A percentile compares a stretch with the other conserved stretches of the same genome.
These are phyloP conservation scores for Aspergillus sp. DNA, from an alignment of 2,329 filamentous ascomycete species.

Conservation along the genomic window DNA sequence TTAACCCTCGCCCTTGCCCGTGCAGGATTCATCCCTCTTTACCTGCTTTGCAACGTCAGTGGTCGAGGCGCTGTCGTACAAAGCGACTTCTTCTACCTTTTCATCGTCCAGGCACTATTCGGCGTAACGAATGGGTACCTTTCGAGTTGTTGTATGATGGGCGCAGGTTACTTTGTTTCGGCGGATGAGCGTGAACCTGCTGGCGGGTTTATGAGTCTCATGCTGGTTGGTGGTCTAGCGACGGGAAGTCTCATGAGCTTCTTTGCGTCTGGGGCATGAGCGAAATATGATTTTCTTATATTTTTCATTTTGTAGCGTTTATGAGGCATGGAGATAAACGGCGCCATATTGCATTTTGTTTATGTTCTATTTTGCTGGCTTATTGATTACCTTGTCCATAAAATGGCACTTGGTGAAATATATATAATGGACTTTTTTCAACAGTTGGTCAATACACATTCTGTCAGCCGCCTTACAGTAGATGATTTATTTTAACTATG, in stretches of 20 bases:
- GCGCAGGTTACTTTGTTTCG: slow-evolving; percentile 76
- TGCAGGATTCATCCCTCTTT: slow-evolving; percentile 74
- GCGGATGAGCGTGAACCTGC: slow-evolving; percentile 82
- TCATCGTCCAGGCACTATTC: slow-evolving; percentile 79
- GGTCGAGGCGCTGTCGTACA: slow-evolving; percentile 70
- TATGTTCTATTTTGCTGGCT: too few relatives aligned
- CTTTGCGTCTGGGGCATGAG: slow-evolving; percentile 52
- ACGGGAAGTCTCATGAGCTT: slow-evolving; percentile 90
- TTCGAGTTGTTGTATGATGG: slow-evolving; percentile 88
- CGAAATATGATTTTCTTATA: not conserved
- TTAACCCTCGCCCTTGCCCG: slow-evolving; percentile 68
- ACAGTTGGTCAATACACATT: too few relatives aligned
- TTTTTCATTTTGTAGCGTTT: not conserved
- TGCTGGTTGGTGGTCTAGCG: slow-evolving; percentile 80
- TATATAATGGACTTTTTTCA: not conserved
- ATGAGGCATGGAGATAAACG: not conserved
- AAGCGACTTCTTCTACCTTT: slow-evolving; percentile 85
- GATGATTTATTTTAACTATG: too few relatives aligned
- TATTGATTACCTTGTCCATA: not conserved
- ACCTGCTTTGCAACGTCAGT: slow-evolving; percentile 83
- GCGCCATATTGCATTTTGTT: not conserved
- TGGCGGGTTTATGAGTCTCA: slow-evolving; percentile 90
- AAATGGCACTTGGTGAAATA: not conserved
- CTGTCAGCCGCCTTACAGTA: too few relatives aligned
- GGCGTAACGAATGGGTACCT: slow-evolving; percentile 86